Evolutionary conservation across 176 grass and related monocot species (phyloP).

Genomic region (Avena atlantica): DNA sequence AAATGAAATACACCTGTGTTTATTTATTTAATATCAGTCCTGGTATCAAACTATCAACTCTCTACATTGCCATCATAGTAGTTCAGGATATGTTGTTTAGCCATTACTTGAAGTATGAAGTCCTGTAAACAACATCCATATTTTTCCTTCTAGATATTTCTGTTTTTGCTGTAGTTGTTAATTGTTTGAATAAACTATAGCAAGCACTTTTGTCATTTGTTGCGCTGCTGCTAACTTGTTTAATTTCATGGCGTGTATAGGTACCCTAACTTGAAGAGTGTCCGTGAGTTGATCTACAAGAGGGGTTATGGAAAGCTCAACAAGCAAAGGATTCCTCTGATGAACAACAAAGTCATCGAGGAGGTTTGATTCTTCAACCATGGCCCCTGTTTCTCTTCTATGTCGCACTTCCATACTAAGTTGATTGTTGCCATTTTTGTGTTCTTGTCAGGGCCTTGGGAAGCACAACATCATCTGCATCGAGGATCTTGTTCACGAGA

Average conservation of each 20-base stretch:
- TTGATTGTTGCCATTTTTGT: neutral
- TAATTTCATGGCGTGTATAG: constrained; percentile 33
- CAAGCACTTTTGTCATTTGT: neutral
- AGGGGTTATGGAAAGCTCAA: constrained; percentile 85
- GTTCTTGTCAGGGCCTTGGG: constrained; percentile 60
- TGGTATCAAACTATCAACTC: neutral
- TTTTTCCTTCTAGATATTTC: neutral
- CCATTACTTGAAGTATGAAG: neutral
- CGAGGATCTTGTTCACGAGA: constrained; percentile 91
- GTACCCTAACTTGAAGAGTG: constrained; percentile 94
- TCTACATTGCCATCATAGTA: no score
- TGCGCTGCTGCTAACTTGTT: neutral
- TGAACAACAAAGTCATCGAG: constrained; percentile 73
- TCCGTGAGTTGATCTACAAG: constrained; percentile 91
- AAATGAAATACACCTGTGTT: neutral
- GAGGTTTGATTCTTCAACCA: constrained; percentile 46
- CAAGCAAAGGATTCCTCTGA: constrained; percentile 78
- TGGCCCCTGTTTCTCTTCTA: neutral
- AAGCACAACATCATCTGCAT: constrained; percentile 77
- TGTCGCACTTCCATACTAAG: neutral
- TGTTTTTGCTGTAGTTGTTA: neutral
- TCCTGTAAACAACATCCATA: neutral
- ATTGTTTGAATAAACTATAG: neutral
- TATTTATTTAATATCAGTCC: neutral
- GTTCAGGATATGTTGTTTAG: neutral